phyloP scores from a whole-genome alignment of 495 filamentous ascomycete species.

The Trichoderma reesei region DNA sequence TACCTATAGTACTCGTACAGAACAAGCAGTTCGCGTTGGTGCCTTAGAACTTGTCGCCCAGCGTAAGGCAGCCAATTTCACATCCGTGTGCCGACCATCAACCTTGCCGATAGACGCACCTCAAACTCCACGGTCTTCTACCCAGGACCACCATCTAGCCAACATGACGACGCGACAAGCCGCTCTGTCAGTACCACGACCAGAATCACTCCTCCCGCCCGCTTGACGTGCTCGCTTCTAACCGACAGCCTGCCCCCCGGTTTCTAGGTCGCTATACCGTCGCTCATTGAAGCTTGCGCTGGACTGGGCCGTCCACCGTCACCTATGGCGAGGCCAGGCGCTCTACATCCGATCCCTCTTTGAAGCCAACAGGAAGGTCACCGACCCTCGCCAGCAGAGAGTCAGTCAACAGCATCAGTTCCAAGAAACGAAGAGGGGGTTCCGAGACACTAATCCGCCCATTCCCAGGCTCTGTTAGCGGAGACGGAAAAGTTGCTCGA shows the following conservation, averaged over 20 bases:
- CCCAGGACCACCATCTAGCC: conserved; percentile 11
- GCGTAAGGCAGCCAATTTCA: background rate
- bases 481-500: conserved; percentile 83
- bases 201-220: background rate
- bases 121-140: background rate
- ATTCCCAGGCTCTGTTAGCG: conserved; percentile 61
- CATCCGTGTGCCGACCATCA: background rate
- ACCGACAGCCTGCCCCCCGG: background rate
- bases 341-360: conserved; percentile 93
- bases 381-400: conserved; percentile 78
- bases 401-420: conserved; percentile 40
- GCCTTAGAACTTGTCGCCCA: background rate
- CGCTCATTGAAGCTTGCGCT: conserved; percentile 85
- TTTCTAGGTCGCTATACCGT: conserved; percentile 75
- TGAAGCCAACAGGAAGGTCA: conserved; percentile 81
- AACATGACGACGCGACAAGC: conserved; percentile 39
- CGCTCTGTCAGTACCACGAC: conserved; percentile 29
- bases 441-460: conserved; percentile 4
- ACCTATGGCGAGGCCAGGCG: conserved; percentile 88
- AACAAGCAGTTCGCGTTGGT: background rate
- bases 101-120: background rate
- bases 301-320: conserved; percentile 86
- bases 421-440: too few relatives aligned
- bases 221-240: background rate
- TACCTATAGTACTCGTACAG: too few relatives aligned